Percentiles rank a stretch among this genome's conserved stretches.
Conservation (phyloP, 2,329 filamentous ascomycete genomes). For the Beauveria sp. region DNA sequence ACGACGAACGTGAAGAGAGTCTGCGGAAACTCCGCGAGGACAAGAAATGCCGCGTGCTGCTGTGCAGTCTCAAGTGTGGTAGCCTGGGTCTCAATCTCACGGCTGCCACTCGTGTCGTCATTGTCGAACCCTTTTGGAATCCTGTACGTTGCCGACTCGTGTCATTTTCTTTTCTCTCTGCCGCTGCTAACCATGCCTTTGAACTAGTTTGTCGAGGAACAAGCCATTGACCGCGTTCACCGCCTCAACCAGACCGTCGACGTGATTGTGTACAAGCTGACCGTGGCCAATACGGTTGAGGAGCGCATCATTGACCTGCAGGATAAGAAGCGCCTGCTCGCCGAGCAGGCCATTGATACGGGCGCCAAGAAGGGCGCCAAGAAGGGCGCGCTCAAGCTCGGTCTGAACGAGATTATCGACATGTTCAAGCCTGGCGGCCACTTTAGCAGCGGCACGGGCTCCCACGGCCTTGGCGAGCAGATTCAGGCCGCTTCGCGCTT, state of each 20-base stretch:
- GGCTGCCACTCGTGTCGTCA: constrained; percentile 85
- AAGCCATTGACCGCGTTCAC: constrained; percentile 96
- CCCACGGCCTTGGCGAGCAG: constrained; percentile 19
- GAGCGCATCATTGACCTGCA: constrained; percentile 91
- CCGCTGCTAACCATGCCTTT: constrained; percentile 7
- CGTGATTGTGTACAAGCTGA: constrained; percentile 91
- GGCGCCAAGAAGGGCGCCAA: constrained; percentile 65
- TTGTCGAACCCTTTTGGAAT: constrained; percentile 98
- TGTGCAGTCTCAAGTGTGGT: constrained; percentile 92
- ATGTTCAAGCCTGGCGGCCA: constrained; percentile 66
- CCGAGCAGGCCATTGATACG: constrained; percentile 84
- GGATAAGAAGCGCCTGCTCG: constrained; percentile 84
- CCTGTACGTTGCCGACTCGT: constrained; percentile 47
- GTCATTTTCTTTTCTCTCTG: no score
- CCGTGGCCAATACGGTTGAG: constrained; percentile 79
- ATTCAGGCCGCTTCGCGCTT: constrained; percentile 17
- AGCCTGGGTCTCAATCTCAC: constrained; percentile 90
- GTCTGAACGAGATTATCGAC: constrained; percentile 86
- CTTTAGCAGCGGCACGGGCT: constrained; percentile 26
- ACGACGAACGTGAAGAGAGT: constrained; percentile 84
- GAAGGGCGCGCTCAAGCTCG: constrained; percentile 71
- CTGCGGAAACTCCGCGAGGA: constrained; percentile 70
- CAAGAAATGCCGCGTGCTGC: constrained; percentile 66
- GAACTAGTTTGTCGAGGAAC: constrained; percentile 83
- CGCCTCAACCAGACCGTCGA: constrained; percentile 95